A percentile compares a stretch with the other conserved stretches of the same genome.
Evolutionary conservation across 495 filamentous ascomycete species (phyloP).

Genomic region (Endocarpon pusillum): DNA sequence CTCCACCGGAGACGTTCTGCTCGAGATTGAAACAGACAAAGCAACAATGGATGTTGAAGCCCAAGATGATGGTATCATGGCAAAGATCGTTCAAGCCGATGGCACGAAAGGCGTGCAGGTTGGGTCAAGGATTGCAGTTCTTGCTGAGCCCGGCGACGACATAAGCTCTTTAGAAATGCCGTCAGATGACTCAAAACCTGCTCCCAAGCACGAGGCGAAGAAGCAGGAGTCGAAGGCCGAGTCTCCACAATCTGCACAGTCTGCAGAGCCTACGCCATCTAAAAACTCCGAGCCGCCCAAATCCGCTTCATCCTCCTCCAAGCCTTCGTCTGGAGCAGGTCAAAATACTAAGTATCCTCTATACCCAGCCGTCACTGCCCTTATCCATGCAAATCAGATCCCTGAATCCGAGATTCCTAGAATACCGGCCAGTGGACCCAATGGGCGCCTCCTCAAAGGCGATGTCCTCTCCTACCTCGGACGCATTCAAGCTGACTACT

Average conservation of each 20-base stretch:
- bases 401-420: constrained; percentile 51
- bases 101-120: constrained; percentile 56
- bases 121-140: constrained; percentile 55
- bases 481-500: constrained; percentile 47
- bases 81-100: constrained; percentile 58
- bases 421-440: constrained; percentile 76
- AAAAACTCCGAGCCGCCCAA: constrained; percentile 7
- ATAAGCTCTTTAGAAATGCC: constrained; percentile 50
- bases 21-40: constrained; percentile 82
- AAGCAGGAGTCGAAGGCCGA: constrained; percentile 15
- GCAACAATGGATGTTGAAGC: constrained; percentile 85
- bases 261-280: constrained; percentile 10
- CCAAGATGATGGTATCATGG: constrained; percentile 61
- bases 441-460: constrained; percentile 81
- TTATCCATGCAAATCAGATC: constrained; percentile 62
- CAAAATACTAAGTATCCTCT: constrained; percentile 61
- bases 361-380: constrained; percentile 67
- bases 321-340: constrained; percentile 27
- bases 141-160: constrained; percentile 63
- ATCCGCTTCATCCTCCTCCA: constrained; percentile 10
- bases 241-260: constrained; percentile 12
- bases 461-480: constrained; percentile 89
- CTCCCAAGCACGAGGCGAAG: constrained; percentile 17
- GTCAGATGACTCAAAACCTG: constrained; percentile 30
- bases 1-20: constrained; percentile 57